phyloP scores from a whole-genome alignment of 768 basidiomycete species.

The Polyporus arcularius region DNA sequence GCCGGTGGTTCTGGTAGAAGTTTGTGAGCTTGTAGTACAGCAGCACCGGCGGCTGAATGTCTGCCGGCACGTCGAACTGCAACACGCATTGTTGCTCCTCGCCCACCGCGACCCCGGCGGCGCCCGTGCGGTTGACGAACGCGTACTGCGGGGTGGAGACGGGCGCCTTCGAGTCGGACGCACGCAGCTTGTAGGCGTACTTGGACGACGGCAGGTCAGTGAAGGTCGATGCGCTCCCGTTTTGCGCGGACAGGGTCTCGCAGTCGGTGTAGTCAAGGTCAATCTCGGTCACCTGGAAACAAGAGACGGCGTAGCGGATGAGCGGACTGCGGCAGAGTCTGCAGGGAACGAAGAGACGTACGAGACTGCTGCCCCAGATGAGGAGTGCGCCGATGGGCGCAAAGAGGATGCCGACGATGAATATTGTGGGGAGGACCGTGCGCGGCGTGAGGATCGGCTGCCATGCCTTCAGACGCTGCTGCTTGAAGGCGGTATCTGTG shows the following conservation, averaged over 20 bases:
- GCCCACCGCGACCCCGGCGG: slow-evolving; percentile 42
- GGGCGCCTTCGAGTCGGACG: slow-evolving; percentile 52
- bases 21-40: slow-evolving; percentile 97
- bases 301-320: slow-evolving; percentile 19
- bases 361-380: slow-evolving; percentile 83
- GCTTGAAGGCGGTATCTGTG: slow-evolving; percentile 97
- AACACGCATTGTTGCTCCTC: slow-evolving; percentile 67
- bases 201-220: slow-evolving; percentile 62
- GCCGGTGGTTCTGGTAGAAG: slow-evolving; percentile 97
- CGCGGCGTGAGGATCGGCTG: slow-evolving; percentile 98
- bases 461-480: slow-evolving; percentile 99
- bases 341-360: slow-evolving; percentile 29
- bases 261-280: slow-evolving; percentile 95
- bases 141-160: slow-evolving; percentile 68
- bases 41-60: slow-evolving; percentile 74
- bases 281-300: slow-evolving; percentile 84
- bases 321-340: neutral
- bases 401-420: slow-evolving; percentile 93
- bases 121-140: slow-evolving; percentile 60
- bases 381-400: slow-evolving; percentile 95
- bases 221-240: slow-evolving; percentile 37
- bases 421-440: slow-evolving; percentile 94
- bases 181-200: slow-evolving; percentile 66
- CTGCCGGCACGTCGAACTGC: slow-evolving; percentile 79
- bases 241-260: slow-evolving; percentile 54